Base-by-base conservation (phyloP, 2,329 filamentous ascomycete species). In the Pseudocercospora cruenta region DNA sequence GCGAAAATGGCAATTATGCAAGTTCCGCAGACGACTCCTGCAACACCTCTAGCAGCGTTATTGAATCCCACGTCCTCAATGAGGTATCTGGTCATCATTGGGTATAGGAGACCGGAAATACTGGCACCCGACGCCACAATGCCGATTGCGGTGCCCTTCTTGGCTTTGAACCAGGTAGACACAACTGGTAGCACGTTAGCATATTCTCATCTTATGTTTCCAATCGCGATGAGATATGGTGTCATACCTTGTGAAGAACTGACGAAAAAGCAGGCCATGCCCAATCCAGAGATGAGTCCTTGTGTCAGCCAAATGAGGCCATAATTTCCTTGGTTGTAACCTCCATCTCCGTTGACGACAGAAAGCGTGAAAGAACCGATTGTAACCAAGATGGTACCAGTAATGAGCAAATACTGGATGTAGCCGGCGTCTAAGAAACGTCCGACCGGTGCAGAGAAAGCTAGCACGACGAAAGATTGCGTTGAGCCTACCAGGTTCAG, bases 241-340 rank as follows among this genome's bases (percentile, higher is more conserved):
- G 60, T 19, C 1, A 24, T 78, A 83, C 82, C 78, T 75, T 84
- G 82, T 24, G 82, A 84, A 67, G 82, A 83, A 24, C 65, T 80
- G 4, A 84, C 83, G 68, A 85, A 85, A 73, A 83, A 84, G 68
- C 82, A 84, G n/a, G 81, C 78, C 82, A 84, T 84, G 9, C 83
- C 83, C 9, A 84, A 65, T 4, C 82, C 82, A 26, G 78, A 78
- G 43, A 84, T 72, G 45, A 85, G 71, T 3, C 82, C 83, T 71
- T 84, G 82, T 4, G 81, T 81, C 10, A 80, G 72, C 81, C 81
- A 82, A 24, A 83, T 82, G 6, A 79, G 70, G 31, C 69, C 75
- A 69, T 82, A 83, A 61, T 76, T 81, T 51, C 77, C 81, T 22
- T 78, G 59, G 4, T 74, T 74, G 57, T 75, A 71, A 19, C 71